phyloP scores from a whole-genome alignment of 2,329 filamentous ascomycete genomes.

The Boeremia lycopersici region DNA sequence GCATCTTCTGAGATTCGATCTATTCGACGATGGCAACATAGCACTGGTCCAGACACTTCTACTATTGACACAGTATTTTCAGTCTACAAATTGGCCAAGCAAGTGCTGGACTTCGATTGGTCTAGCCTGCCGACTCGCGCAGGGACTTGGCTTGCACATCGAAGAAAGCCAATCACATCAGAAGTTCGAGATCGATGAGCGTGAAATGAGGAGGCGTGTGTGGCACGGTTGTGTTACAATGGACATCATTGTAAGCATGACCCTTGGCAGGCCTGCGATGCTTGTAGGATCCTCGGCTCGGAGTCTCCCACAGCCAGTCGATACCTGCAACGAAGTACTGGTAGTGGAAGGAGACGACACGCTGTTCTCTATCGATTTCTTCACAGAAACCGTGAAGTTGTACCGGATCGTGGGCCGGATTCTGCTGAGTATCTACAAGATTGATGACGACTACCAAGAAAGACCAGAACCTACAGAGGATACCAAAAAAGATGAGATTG shows the following conservation, averaged over 20 bases:
- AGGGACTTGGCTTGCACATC: conserved; percentile 14
- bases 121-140: conserved; percentile 13
- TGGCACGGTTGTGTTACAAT: conserved; percentile 15
- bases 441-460: conserved; percentile 4
- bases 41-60: conserved; percentile 13
- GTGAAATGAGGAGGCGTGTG: conserved; percentile 9
- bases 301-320: conserved; percentile 1
- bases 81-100: conserved; percentile 14
- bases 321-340: not conserved
- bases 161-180: not conserved
- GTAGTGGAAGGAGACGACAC: not conserved
- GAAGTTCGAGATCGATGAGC: not conserved
- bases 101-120: conserved; percentile 17
- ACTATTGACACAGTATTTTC: conserved; percentile 15
- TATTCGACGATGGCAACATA: conserved; percentile 12
- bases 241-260: conserved; percentile 19
- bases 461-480: not conserved
- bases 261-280: conserved; percentile 17
- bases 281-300: conserved; percentile 3
- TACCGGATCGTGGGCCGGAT: conserved; percentile 13
- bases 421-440: conserved; percentile 9
- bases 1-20: conserved; percentile 8
- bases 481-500: not conserved
- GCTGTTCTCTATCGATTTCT: conserved; percentile 7
- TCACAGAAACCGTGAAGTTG: conserved; percentile 6